phyloP scores from a whole-genome alignment of 2,329 filamentous ascomycete species.

The Aspergillus puulaauensis region DNA sequence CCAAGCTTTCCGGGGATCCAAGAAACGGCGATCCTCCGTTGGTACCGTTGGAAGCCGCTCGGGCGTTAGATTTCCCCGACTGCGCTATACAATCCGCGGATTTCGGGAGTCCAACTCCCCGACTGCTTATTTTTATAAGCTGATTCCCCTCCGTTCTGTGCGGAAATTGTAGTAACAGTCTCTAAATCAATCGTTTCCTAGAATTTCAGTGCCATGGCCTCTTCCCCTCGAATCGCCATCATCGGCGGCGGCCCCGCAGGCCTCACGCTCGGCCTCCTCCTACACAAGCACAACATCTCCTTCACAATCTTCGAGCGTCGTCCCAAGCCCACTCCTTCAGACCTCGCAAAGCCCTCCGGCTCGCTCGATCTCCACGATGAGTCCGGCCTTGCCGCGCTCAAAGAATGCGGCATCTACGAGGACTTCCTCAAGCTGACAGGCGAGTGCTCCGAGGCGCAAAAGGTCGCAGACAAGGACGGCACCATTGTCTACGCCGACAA shows the following conservation, averaged over 20 bases:
- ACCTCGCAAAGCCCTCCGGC: conserved; percentile 21
- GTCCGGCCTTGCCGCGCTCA: conserved; percentile 25
- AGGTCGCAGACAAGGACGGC: neutral
- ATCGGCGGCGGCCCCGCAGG: conserved; percentile 33
- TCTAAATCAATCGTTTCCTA: no score
- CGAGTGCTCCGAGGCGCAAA: conserved; percentile 4
- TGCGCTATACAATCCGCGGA: neutral
- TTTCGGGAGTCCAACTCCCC: neutral
- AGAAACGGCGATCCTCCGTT: neutral
- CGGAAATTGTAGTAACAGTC: neutral
- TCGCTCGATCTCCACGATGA: conserved; percentile 29
- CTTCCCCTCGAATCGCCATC: conserved; percentile 2
- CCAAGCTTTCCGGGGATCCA: neutral
- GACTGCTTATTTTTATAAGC: neutral
- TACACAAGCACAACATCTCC: conserved; percentile 20
- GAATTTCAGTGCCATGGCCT: neutral
- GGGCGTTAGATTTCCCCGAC: neutral
- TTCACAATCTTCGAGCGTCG: conserved; percentile 30
- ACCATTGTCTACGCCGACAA: conserved; percentile 2
- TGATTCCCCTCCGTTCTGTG: no score
- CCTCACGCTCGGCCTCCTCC: conserved; percentile 23
- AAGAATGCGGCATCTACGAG: conserved; percentile 23
- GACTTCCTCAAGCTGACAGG: conserved; percentile 18
- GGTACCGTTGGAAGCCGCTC: neutral
- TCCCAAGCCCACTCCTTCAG: conserved; percentile 18